Evolutionary conservation across 169 alveolate genomes (phyloP), one percentile per base, ranked within the genome.

Genomic region (Cyclospora cayetanensis): DNA sequence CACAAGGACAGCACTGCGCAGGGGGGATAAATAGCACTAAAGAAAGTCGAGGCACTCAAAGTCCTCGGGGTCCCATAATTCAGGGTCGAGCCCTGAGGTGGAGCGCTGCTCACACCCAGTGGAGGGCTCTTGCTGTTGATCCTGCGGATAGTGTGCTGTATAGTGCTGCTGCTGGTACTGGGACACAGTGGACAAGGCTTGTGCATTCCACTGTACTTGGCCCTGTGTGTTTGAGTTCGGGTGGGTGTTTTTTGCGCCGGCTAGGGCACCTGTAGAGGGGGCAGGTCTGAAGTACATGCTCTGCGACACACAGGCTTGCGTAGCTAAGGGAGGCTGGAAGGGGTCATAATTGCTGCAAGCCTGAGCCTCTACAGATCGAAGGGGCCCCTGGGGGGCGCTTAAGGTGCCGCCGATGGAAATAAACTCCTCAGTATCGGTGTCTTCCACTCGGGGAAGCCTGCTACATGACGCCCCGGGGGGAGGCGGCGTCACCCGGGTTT

Each of bases 51-150:
- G 53, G 29, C 83, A 70, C 12, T 70, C 83, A 18, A 70, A 41
- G 83, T 70, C 83, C 27, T 70, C 83, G 22, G 83, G 83, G 27
- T 22, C 83, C 83, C 83, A 70, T 31, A 55, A 22, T 31, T 55
- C 35, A 12, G 29, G 53, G 39, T 70, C 83, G 9, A 18, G 34
- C 76, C 76, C 76, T 41, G 43, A 22, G 37, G 29, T 35, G 76
- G 76, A 1, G 43, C 76, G 43, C 39, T 65, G 39, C 22, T 7
- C 22, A 15, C 7, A 7, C 55, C 55, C 55, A 46, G 55, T 46
- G 7, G 15, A 46, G 55, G 55, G 55, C 55, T 7, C 72, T 60
- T 60, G 35, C 72, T n/a, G n/a, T 12, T 0, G 35, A 12, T 18
- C 72, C 20, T 46, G 55, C 22, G 55, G 55, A n/a, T n/a, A n/a